phyloP scores from a whole-genome alignment of 2,329 filamentous ascomycete genomes.

The Aspergillus phoenicis region DNA sequence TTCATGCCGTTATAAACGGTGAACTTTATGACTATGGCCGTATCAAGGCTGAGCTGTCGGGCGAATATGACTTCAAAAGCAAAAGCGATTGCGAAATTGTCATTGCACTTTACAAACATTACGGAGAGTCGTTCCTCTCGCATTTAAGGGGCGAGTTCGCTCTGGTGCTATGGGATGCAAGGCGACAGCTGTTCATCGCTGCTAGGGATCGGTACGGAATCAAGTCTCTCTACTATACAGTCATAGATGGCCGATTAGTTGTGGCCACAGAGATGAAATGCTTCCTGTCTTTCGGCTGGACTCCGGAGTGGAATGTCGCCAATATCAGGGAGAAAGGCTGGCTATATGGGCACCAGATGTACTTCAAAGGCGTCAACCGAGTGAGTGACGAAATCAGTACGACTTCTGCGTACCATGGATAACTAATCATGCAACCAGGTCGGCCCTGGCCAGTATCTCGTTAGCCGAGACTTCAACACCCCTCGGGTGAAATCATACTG shows the following conservation, averaged over 20 bases:
- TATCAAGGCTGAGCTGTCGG: slow-evolving; percentile 42
- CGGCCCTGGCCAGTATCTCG: slow-evolving; percentile 49
- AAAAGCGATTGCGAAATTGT: slow-evolving; percentile 57
- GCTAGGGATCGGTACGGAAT: slow-evolving; percentile 60
- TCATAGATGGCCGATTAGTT: slow-evolving; percentile 45
- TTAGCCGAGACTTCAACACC: slow-evolving; percentile 42
- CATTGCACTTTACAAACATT: slow-evolving; percentile 54
- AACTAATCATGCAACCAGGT: slow-evolving; percentile 32
- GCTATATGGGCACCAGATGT: slow-evolving; percentile 49
- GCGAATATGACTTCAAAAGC: slow-evolving; percentile 51
- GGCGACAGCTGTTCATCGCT: slow-evolving; percentile 47
- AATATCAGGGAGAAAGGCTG: slow-evolving; percentile 49
- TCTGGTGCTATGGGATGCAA: slow-evolving; percentile 55
- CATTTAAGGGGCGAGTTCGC: slow-evolving; percentile 60
- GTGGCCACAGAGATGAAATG: slow-evolving; percentile 59
- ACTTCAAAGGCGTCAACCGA: slow-evolving; percentile 55
- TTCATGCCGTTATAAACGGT: slow-evolving; percentile 63
- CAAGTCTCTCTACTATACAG: slow-evolving; percentile 59
- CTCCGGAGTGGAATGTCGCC: slow-evolving; percentile 56
- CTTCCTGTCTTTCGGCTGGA: slow-evolving; percentile 55
- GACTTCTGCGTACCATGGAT: neutral
- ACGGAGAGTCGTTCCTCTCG: slow-evolving; percentile 50
- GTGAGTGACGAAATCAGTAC: slow-evolving; percentile 23
- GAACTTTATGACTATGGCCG: slow-evolving; percentile 60
- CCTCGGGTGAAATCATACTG: slow-evolving; percentile 53